A percentile compares a stretch with the other conserved stretches of the same genome.
Evolutionary conservation across 2,329 filamentous ascomycete genomes (phyloP).

Genomic region (Neonectria coccinea): DNA sequence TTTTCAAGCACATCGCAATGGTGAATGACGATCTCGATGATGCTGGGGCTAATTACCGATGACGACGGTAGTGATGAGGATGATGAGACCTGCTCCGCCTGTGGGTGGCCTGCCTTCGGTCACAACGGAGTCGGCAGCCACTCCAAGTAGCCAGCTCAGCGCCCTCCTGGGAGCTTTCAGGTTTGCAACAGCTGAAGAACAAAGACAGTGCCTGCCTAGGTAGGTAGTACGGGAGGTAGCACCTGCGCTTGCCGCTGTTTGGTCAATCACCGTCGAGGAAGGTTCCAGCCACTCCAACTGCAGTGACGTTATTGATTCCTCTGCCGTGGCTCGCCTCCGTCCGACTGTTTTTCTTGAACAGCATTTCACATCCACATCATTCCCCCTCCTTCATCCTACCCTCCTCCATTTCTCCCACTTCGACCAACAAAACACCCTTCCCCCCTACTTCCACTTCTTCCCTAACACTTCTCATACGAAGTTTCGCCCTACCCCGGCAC

Average conservation of each 20-base stretch:
- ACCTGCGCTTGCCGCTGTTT: not conserved
- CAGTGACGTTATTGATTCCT: slow-evolving; percentile 30
- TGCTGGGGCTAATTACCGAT: slow-evolving; percentile 19
- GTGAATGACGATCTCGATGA: slow-evolving; percentile 37
- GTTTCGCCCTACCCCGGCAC: not conserved
- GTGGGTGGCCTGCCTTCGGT: not conserved
- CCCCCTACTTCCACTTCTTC: not conserved
- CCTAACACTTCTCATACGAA: slow-evolving; percentile 12
- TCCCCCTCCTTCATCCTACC: not conserved
- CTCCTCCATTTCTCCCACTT: not conserved
- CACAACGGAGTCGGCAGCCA: not conserved
- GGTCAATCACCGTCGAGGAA: slow-evolving; percentile 1
- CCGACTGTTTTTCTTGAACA: not conserved
- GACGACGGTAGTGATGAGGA: slow-evolving; percentile 41
- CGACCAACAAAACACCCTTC: not conserved
- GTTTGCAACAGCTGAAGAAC: not conserved
- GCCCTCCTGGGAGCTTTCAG: not conserved
- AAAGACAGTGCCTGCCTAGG: not conserved
- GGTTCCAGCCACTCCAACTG: slow-evolving; percentile 12
- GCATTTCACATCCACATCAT: not conserved
- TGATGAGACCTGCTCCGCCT: slow-evolving; percentile 13
- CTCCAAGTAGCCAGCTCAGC: not conserved
- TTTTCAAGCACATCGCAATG: slow-evolving; percentile 36
- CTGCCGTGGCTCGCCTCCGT: slow-evolving; percentile 14
- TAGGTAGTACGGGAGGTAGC: not conserved